Conservation (phyloP, 345 rosid species). For the Mallotus nudiflorus region DNA sequence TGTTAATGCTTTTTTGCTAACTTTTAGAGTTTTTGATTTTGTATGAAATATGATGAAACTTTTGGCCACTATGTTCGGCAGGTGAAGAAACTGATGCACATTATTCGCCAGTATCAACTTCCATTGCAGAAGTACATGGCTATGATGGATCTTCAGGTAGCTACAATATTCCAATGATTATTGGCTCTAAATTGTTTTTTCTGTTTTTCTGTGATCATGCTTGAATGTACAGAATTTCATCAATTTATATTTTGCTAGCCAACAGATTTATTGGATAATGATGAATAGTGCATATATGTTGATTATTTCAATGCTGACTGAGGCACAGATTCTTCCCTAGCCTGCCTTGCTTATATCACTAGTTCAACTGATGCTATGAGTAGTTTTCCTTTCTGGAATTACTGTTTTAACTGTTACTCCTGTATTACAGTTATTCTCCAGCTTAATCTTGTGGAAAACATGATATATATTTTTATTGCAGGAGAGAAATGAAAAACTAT, state of each 20-base stretch:
- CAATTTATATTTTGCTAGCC: background rate
- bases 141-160: conserved; percentile 98
- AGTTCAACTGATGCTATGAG: background rate
- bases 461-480: conserved; percentile 26
- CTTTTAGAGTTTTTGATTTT: background rate
- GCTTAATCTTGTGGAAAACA: background rate
- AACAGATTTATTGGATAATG: background rate
- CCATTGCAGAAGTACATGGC: conserved; percentile 94
- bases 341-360: background rate
- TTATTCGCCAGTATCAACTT: conserved; percentile 79
- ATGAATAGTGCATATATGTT: background rate
- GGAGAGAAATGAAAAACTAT: conserved; percentile 84
- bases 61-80: conserved; percentile 21
- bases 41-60: conserved; percentile 5
- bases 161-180: background rate
- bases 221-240: background rate
- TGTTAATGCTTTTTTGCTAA: background rate
- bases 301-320: background rate
- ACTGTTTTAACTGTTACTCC: background rate
- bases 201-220: background rate
- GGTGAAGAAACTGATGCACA: conserved; percentile 91
- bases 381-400: background rate
- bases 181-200: background rate
- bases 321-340: background rate
- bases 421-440: too few relatives aligned